Base-by-base conservation (phyloP, 1,139 yeast genomes). In the Eremothecium coryli region DNA sequence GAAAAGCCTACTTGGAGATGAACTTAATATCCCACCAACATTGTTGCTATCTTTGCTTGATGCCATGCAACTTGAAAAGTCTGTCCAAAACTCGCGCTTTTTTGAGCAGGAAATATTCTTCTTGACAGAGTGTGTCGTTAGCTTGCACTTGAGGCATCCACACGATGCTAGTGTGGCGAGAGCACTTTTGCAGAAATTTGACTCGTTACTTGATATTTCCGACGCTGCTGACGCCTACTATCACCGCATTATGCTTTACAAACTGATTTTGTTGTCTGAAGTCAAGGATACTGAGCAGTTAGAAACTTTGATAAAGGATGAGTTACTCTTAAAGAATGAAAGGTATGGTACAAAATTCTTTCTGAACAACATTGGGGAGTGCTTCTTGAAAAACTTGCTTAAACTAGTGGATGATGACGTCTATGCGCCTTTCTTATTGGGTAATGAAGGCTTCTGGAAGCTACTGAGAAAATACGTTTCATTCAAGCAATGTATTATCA, bases 371-470 rank as follows among this genome's bases (percentile, higher is more conserved):
- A 50, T 71, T 37, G 80, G 82, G 0, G 50, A 58, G 2, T 75
- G 71, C 35, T 48, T 78, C 11, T 50, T 77, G 9, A 65, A 60
- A 31, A 82, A 82, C 13, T 51, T 80, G 17, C 61, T 78, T 29
- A 62, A 72, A 3, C 54, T 77, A 31, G 60, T 70, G 3, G 71
- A 68, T 30, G 66, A 64, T 32, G 73, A 69, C 9, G 60, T 72
- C 2, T 69, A 75, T 67, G 62, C 69, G 37, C 59, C 62, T 32
- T 52, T 59, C 24, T 39, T 52, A 2, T 48, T 74, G 14, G 48
- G 73, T 10, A 55, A 60, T 38, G 80, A 72, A 42, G 64, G 65
- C 8, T 82, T 70, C 48, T 82, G 94, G 93, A 68, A 68, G 32
- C 49, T 76, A 2, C 53, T 82, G 33, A 64, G 88, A 48, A 49